A percentile compares a stretch with the other conserved stretches of the same genome.
Evolutionary conservation across 2,329 filamentous ascomycete species (phyloP).

Genomic region (Penicillium sp.): DNA sequence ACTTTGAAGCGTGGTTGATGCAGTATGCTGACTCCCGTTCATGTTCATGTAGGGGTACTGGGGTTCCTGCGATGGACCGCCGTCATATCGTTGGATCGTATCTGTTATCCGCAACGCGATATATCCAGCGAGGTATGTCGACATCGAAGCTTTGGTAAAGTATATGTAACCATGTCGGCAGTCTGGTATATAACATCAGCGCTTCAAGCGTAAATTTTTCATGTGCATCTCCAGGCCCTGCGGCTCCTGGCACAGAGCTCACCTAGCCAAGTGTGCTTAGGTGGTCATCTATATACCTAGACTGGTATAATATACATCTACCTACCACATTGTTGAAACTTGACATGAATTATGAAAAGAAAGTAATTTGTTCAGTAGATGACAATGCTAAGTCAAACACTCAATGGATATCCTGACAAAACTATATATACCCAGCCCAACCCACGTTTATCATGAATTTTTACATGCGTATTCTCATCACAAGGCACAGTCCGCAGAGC

Average conservation of each 20-base stretch:
- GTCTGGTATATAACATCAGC: no score
- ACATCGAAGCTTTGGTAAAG: no score
- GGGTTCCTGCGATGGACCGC: constrained; percentile 10
- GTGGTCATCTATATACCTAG: no score
- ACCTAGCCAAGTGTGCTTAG: no score
- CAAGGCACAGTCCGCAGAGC: not conserved
- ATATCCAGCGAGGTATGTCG: no score
- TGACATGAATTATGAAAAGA: not conserved
- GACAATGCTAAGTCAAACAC: not conserved
- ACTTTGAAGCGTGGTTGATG: constrained; percentile 7
- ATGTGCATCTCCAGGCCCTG: no score
- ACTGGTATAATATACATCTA: no score
- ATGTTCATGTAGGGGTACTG: constrained; percentile 9
- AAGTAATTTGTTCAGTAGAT: not conserved
- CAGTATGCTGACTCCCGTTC: constrained; percentile 12
- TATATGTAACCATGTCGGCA: no score
- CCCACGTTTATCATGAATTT: constrained; percentile 9
- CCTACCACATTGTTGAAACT: no score
- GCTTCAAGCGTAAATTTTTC: no score
- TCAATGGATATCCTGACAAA: constrained; percentile 3
- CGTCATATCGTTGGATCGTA: not conserved
- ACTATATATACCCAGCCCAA: constrained; percentile 7
- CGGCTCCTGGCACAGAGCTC: no score
- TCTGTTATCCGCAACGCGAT: not conserved
- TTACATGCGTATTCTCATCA: constrained; percentile 15